A percentile compares a stretch with the other conserved stretches of the same genome.
phyloP scores from a whole-genome alignment of 805 yeast species.

The Ogataea allantospora region DNA sequence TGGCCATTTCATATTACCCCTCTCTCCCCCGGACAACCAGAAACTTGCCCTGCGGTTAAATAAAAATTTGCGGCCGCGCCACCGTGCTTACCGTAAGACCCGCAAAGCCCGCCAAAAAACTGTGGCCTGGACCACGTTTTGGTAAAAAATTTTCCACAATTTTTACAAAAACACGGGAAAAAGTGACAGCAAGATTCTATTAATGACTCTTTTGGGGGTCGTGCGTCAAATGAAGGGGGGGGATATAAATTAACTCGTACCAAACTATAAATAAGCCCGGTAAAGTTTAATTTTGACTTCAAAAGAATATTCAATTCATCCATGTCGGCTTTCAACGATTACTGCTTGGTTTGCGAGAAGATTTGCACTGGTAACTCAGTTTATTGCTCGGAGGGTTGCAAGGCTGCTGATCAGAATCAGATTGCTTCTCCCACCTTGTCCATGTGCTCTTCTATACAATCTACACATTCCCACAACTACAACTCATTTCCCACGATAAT shows the following conservation, averaged over 20 bases:
- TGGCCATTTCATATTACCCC: no score
- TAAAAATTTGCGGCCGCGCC: constrained; percentile 8
- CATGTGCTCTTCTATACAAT: constrained; percentile 21
- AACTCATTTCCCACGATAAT: constrained; percentile 19
- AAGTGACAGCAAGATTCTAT: constrained; percentile 11
- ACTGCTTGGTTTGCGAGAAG: constrained; percentile 37
- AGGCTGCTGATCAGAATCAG: constrained; percentile 25
- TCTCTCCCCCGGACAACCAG: not conserved
- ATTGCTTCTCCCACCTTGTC: constrained; percentile 27
- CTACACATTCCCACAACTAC: constrained; percentile 11
- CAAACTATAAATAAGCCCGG: constrained; percentile 10
- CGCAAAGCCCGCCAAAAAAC: constrained; percentile 3
- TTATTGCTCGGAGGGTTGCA: constrained; percentile 35
- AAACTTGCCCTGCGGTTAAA: not conserved
- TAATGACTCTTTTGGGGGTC: constrained; percentile 8
- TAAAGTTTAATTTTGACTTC: constrained; percentile 1
- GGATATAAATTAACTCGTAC: constrained; percentile 6
- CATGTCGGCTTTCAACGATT: constrained; percentile 43
- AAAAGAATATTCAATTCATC: constrained; percentile 1
- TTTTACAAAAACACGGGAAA: not conserved
- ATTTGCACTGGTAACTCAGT: constrained; percentile 31
- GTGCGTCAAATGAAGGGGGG: constrained; percentile 4
- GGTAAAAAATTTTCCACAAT: constrained; percentile 3
- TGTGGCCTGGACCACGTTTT: constrained; percentile 7
- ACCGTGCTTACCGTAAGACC: constrained; percentile 1